Evolutionary conservation across 2,329 filamentous ascomycete species (phyloP).

Genomic region (Celoporthe dispersa): DNA sequence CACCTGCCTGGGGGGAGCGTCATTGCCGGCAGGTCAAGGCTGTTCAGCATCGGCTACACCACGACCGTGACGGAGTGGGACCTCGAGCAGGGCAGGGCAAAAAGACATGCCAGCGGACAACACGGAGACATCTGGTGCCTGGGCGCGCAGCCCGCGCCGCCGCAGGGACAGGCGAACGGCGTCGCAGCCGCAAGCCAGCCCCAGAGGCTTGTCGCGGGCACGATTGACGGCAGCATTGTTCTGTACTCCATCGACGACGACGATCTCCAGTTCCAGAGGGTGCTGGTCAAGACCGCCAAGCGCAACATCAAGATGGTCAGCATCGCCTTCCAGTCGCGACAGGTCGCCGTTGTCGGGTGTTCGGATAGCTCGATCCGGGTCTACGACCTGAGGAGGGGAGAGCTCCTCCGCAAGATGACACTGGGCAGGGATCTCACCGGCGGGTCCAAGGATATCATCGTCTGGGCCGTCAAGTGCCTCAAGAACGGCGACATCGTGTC

Average conservation of each 20-base stretch:
- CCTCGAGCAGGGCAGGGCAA: conserved; percentile 75
- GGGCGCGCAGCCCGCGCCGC: conserved; percentile 74
- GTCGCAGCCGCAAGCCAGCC: conserved; percentile 31
- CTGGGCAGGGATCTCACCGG: conserved; percentile 78
- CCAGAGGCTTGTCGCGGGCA: conserved; percentile 78
- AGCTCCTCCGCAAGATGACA: conserved; percentile 79
- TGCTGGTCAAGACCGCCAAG: conserved; percentile 75
- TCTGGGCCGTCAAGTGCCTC: conserved; percentile 92
- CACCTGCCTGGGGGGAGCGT: conserved; percentile 64
- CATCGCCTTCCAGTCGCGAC: conserved; percentile 84
- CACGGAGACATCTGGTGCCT: conserved; percentile 98
- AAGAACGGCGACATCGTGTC: conserved; percentile 89
- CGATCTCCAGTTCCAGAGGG: conserved; percentile 78
- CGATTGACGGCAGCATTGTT: conserved; percentile 87
- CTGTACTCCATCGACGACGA: conserved; percentile 85
- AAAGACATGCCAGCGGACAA: conserved; percentile 85
- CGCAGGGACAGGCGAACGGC: conserved; percentile 36
- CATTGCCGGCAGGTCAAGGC: conserved; percentile 72
- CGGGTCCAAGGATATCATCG: conserved; percentile 82
- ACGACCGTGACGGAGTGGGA: conserved; percentile 96
- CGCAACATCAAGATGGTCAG: conserved; percentile 91
- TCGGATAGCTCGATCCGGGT: conserved; percentile 95
- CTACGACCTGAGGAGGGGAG: conserved; percentile 81
- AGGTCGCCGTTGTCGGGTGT: conserved; percentile 85
- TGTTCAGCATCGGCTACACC: conserved; percentile 97